Conservation (phyloP, 768 basidiomycete species). For the Neoboletus magnificus region DNA sequence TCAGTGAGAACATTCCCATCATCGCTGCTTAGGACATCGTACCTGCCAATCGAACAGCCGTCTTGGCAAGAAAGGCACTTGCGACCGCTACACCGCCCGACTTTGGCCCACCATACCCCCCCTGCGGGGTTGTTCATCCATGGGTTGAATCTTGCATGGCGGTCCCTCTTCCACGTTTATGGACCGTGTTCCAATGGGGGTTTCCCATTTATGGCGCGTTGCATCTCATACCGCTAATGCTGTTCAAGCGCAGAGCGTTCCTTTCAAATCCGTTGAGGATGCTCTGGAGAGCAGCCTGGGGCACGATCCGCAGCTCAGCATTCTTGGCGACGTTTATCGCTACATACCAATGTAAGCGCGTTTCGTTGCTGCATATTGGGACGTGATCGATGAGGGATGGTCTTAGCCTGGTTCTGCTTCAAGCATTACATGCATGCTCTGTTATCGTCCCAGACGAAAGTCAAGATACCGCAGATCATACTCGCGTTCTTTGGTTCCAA, state of each 20-base stretch:
- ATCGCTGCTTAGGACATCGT: slow-evolving; percentile 48
- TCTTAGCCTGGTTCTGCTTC: slow-evolving; percentile 58
- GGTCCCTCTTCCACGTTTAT: slow-evolving; percentile 56
- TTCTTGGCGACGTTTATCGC: slow-evolving; percentile 84
- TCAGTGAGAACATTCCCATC: background rate
- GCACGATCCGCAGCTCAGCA: slow-evolving; percentile 78
- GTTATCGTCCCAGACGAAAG: slow-evolving; percentile 38
- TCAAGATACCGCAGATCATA: slow-evolving; percentile 43
- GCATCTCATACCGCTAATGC: slow-evolving; percentile 81
- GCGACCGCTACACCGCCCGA: slow-evolving; percentile 33
- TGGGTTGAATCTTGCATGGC: slow-evolving; percentile 49
- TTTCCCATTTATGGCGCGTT: slow-evolving; percentile 82
- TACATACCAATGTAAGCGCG: slow-evolving; percentile 71
- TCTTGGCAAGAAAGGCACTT: slow-evolving; percentile 45
- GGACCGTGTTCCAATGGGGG: slow-evolving; percentile 81
- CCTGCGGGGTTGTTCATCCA: slow-evolving; percentile 80
- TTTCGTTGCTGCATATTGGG: background rate
- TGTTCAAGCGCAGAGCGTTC: slow-evolving; percentile 75
- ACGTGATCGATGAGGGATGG: background rate
- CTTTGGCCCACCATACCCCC: slow-evolving; percentile 50
- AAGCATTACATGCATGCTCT: slow-evolving; percentile 57
- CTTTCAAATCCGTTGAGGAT: slow-evolving; percentile 62
- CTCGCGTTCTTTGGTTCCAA: slow-evolving; percentile 62
- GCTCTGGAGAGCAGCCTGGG: slow-evolving; percentile 59
- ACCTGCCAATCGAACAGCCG: slow-evolving; percentile 44